Conservation (phyloP, 352 stramenopile species). For the Globisporangium orthogonon region DNA sequence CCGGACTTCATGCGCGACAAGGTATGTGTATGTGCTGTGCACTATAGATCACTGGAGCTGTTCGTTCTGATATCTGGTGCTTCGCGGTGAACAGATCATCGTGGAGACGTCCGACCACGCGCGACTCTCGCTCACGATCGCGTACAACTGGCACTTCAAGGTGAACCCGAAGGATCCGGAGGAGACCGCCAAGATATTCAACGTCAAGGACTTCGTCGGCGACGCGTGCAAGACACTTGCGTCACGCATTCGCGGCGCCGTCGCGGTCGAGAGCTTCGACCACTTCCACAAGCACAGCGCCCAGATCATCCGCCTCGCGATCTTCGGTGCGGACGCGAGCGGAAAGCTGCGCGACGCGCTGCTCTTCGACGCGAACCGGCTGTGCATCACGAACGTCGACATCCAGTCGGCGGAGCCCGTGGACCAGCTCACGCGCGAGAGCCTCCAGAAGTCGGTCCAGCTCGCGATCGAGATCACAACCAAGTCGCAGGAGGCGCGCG, state of each 20-base stretch:
- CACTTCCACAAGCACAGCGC: conserved; percentile 83
- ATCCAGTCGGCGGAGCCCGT: conserved; percentile 77
- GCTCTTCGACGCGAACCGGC: conserved; percentile 66
- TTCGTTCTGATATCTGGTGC: background rate
- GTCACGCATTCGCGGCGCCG: conserved; percentile 66
- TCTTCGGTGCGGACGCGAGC: conserved; percentile 60
- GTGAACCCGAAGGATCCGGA: conserved; percentile 41
- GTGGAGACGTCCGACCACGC: conserved; percentile 80
- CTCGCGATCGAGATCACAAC: conserved; percentile 85
- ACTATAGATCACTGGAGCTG: too few species aligned
- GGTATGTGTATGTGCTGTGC: conserved; percentile 6
- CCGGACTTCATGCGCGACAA: conserved; percentile 82
- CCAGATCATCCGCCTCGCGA: conserved; percentile 75
- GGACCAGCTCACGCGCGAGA: conserved; percentile 62
- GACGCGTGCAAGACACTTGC: conserved; percentile 79
- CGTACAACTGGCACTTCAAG: conserved; percentile 83
- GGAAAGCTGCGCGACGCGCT: conserved; percentile 49
- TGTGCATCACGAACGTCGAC: conserved; percentile 80
- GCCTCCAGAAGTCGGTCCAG: conserved; percentile 76
- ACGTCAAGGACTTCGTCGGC: conserved; percentile 75
- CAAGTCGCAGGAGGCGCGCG: conserved; percentile 72
- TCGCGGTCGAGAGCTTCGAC: conserved; percentile 69
- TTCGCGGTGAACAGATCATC: conserved; percentile 32
- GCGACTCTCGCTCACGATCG: conserved; percentile 64
- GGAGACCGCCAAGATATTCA: conserved; percentile 70